Evolutionary conservation across 140 eudicot species (phyloP).

Genomic region (Bidens hawaiensis): DNA sequence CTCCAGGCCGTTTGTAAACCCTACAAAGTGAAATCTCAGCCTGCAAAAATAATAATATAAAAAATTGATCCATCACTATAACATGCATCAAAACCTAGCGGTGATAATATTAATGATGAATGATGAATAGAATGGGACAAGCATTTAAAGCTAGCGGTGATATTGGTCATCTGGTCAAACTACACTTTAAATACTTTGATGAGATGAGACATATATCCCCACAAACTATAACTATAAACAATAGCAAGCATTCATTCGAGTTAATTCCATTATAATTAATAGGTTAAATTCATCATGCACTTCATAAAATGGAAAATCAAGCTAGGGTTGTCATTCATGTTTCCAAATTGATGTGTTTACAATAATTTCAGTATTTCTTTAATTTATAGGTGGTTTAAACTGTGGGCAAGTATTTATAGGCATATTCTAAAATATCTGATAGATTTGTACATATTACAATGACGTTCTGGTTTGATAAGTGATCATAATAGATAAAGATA

Average conservation of each 20-base stretch:
- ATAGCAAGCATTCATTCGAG: not conserved
- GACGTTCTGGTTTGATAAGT: no score
- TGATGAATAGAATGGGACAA: slow-evolving; percentile 14
- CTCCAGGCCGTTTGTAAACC: slow-evolving; percentile 84
- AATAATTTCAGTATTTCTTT: not conserved
- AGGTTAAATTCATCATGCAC: not conserved
- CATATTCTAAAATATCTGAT: no score
- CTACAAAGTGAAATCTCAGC: slow-evolving; percentile 93
- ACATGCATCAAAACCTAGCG: slow-evolving; percentile 23
- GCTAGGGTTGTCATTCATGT: not conserved
- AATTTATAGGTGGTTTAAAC: not conserved
- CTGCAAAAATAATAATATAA: slow-evolving; percentile 29
- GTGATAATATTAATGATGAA: slow-evolving; percentile 15
- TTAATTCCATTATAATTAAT: not conserved
- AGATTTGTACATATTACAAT: no score
- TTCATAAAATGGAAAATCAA: not conserved
- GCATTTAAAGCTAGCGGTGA: slow-evolving; percentile 42
- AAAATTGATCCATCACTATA: not conserved
- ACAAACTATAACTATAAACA: slow-evolving; percentile 2
- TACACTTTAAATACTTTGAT: slow-evolving; percentile 14
- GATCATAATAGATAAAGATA: no score
- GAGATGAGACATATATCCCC: not conserved
- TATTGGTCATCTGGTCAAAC: slow-evolving; percentile 29
- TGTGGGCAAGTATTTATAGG: no score
- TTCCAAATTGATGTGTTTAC: not conserved